Evolutionary conservation across 1,139 yeast species (phyloP).

Genomic region (Magnusiomyces tetraspermus): DNA sequence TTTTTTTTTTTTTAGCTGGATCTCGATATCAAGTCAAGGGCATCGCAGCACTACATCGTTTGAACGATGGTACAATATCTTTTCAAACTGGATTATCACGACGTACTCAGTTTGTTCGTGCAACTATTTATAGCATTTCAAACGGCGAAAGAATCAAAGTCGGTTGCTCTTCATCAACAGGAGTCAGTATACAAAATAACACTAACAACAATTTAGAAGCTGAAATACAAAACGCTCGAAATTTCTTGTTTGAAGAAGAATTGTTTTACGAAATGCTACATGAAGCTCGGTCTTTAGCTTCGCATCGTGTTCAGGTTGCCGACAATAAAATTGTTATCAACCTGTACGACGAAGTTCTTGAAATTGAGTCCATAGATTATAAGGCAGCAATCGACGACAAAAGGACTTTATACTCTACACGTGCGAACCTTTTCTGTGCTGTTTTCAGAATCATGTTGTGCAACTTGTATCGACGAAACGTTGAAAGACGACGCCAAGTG

Average conservation of each 20-base stretch:
- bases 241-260: constrained; percentile 78
- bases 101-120: constrained; percentile 32
- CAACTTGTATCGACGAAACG: constrained; percentile 46
- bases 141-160: constrained; percentile 23
- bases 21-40: constrained; percentile 69
- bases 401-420: constrained; percentile 15
- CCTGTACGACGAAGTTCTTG: constrained; percentile 56
- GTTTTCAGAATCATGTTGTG: constrained; percentile 54
- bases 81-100: constrained; percentile 28
- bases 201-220: constrained; percentile 18
- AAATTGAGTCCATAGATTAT: constrained; percentile 50
- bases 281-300: constrained; percentile 65
- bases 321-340: constrained; percentile 58
- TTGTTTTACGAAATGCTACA: constrained; percentile 39
- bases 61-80: constrained; percentile 26
- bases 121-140: constrained; percentile 28
- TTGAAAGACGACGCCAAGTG: constrained; percentile 36
- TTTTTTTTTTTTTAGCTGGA: constrained; percentile 42
- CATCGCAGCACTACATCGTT: constrained; percentile 51
- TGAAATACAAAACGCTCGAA: constrained; percentile 39
- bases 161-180: constrained; percentile 18
- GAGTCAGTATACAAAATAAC: constrained; percentile 15
- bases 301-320: constrained; percentile 61
- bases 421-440: constrained; percentile 45
- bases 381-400: constrained; percentile 16